Conservation (phyloP, 108 stramenopile genomes). For the Nannochloropsis oceanica region DNA sequence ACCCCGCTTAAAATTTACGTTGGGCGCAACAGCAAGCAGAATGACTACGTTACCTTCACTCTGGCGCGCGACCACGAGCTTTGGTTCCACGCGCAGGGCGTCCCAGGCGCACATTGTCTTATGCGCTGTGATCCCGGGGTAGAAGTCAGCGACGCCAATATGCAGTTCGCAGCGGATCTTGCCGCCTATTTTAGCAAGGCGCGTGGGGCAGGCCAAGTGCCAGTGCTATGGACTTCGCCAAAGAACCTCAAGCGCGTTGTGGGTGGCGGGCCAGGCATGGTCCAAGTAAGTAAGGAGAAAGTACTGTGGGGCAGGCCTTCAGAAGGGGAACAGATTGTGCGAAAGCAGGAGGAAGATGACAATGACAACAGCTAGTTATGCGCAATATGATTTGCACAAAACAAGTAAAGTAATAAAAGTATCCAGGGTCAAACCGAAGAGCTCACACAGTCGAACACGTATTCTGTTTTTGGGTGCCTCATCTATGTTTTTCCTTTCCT, state of each 20-base stretch:
- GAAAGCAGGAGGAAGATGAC: not conserved
- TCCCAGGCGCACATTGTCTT: constrained; percentile 10
- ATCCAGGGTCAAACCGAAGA: too few species aligned
- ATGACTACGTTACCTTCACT: constrained; percentile 5
- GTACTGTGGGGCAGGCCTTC: constrained; percentile 15
- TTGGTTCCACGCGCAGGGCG: constrained; percentile 14
- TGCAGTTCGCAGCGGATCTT: constrained; percentile 13
- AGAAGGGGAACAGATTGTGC: not conserved
- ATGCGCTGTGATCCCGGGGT: constrained; percentile 6
- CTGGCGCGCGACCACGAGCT: constrained; percentile 7
- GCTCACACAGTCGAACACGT: too few species aligned
- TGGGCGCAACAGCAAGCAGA: constrained; percentile 18
- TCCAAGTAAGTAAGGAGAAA: constrained; percentile 5
- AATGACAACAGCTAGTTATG: not conserved
- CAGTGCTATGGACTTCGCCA: constrained; percentile 5
- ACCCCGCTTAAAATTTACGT: not conserved
- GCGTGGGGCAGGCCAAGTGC: constrained; percentile 1
- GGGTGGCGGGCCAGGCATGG: constrained; percentile 18
- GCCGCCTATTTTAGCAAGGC: constrained; percentile 18
- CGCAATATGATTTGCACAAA: not conserved
- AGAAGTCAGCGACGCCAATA: not conserved
- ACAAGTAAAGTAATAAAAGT: not conserved
- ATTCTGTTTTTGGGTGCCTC: too few species aligned
- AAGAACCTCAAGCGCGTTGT: constrained; percentile 7
- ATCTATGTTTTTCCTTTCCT: too few species aligned